Base-by-base conservation (phyloP, 2,329 filamentous ascomycete genomes). In the Graphium sp. region DNA sequence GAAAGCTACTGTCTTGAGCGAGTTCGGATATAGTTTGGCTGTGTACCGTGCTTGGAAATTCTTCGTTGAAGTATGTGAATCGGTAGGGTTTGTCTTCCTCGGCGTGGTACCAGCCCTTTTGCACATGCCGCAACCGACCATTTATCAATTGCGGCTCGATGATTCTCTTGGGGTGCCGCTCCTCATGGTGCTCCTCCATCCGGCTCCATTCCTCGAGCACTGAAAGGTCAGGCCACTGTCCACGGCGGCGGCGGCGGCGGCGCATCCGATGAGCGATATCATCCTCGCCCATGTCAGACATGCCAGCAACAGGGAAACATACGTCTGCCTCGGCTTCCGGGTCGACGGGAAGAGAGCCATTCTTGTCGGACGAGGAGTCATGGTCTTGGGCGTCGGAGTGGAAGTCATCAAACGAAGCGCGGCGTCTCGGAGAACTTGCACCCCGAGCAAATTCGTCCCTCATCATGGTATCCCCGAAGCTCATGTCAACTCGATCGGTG, bases 61-160 rank as follows among this genome's bases (percentile, higher is more conserved):
- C 83, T 47, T 95, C 89, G 49, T 95, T 95, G 62, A 98, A 98
- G 50, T 98, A 98, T 0, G 89, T 95, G 49, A 94, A 98, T 16
- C 89, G 71, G 48, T 91, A 95, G 0, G 89, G 89, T 0, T 77
- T 73, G 38, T 94, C 87, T 35, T 93, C 85, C 37, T 89, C 81
- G 30, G 81, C 74, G 22, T 78, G 70, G 47, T 83, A 87, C 87
- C 87, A 98, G 10, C 69, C 68, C 39, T 67, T 69, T 37, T 79
- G 74, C 22, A 81, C 72, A 9, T 85, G 84, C 5, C 89, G 74
- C 24, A 98, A 56, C 30, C 89, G 71, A 1, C 89, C 89, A 34
- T 87, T 87, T 34, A 98, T 76, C 39, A 95, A 70, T 43, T 94
- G 74, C 7, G 89, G 89, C 46, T 98, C 89, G 5, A 78, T 91